Percentiles rank a stretch among this genome's conserved stretches.
Evolutionary conservation across 305 asterid genomes (phyloP).

Genomic region (Rubia balearica): DNA sequence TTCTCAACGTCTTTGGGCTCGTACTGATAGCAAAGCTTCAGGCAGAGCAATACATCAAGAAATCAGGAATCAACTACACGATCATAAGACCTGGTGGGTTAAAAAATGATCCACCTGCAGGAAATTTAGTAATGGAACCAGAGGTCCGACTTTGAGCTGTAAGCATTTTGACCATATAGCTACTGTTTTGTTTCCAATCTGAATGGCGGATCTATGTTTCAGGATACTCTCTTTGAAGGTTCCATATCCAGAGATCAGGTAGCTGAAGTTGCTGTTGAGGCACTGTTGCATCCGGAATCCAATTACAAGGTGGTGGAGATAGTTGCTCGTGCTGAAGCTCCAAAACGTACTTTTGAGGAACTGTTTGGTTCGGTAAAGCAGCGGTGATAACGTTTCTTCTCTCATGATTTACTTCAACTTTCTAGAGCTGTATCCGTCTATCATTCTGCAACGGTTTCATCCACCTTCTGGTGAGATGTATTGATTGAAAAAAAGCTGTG

Average conservation of each 20-base stretch:
- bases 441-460: neutral
- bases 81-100: slow-evolving; percentile 92
- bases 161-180: neutral
- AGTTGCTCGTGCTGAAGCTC: slow-evolving; percentile 73
- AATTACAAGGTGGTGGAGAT: slow-evolving; percentile 80
- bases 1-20: slow-evolving; percentile 82
- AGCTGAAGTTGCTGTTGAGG: slow-evolving; percentile 90
- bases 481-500: neutral
- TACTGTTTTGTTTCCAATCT: neutral
- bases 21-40: slow-evolving; percentile 89
- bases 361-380: slow-evolving; percentile 69
- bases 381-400: slow-evolving; percentile 26
- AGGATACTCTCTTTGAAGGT: slow-evolving; percentile 87
- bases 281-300: slow-evolving; percentile 64
- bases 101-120: slow-evolving; percentile 70
- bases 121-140: slow-evolving; percentile 84
- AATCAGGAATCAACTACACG: slow-evolving; percentile 92
- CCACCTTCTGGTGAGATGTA: neutral
- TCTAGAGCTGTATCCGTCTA: neutral
- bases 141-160: slow-evolving; percentile 47
- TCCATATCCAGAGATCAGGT: slow-evolving; percentile 89
- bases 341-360: slow-evolving; percentile 62
- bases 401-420: neutral
- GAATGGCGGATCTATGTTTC: neutral
- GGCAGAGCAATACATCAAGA: slow-evolving; percentile 78